Conservation (phyloP, 108 stramenopile genomes). For the Parietichytrium sp. region DNA sequence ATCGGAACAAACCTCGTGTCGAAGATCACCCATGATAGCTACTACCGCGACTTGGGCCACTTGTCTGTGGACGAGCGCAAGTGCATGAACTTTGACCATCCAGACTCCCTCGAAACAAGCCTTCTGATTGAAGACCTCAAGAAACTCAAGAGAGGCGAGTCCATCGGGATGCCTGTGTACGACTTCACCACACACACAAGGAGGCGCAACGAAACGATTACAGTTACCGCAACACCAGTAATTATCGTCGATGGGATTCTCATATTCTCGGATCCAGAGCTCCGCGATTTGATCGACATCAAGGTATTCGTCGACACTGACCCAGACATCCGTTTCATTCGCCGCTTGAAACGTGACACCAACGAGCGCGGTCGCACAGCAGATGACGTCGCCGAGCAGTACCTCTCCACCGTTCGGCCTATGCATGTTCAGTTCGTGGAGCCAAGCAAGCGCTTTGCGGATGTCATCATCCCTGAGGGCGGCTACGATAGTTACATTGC, state of each 20-base stretch:
- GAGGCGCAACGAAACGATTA: neutral
- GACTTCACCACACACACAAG: constrained; percentile 49
- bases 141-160: neutral
- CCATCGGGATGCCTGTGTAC: constrained; percentile 42
- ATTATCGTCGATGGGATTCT: constrained; percentile 48
- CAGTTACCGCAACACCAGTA: neutral
- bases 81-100: constrained; percentile 47
- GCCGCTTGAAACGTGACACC: constrained; percentile 42
- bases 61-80: constrained; percentile 25
- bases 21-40: constrained; percentile 34
- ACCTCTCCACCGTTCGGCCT: constrained; percentile 42
- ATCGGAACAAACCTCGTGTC: constrained; percentile 39
- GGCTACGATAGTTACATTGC: constrained; percentile 30
- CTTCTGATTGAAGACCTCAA: constrained; percentile 16
- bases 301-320: constrained; percentile 46
- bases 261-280: neutral
- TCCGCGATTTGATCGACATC: constrained; percentile 40
- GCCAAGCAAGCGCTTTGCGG: constrained; percentile 43
- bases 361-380: constrained; percentile 34
- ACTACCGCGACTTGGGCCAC: constrained; percentile 40
- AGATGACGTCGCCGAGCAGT: constrained; percentile 39
- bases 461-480: constrained; percentile 46
- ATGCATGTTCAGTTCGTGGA: constrained; percentile 40
- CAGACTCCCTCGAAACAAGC: constrained; percentile 41
- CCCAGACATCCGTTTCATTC: constrained; percentile 43